Percentiles rank a stretch among this genome's conserved stretches.
phyloP scores from a whole-genome alignment of 192 early-diverging fungal genomes.

The Funneliformis geosporum region DNA sequence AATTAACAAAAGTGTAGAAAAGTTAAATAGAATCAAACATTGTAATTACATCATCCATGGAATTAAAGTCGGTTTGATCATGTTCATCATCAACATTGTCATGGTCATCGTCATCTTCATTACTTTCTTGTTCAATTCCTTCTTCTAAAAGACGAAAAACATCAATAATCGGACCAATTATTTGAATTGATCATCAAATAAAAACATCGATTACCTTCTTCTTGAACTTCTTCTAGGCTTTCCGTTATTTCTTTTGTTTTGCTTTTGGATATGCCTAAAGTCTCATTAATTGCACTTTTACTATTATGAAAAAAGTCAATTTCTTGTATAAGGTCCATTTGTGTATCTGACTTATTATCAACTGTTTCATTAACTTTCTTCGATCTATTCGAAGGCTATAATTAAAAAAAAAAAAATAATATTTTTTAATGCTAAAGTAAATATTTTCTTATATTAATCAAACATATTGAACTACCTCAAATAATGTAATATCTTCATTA shows the following conservation, averaged over 20 bases:
- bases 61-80: background rate
- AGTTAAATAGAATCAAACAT: background rate
- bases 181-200: background rate
- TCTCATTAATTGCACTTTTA: constrained; percentile 36
- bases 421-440: background rate
- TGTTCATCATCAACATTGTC: constrained; percentile 30
- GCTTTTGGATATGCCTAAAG: constrained; percentile 10
- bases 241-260: constrained; percentile 37
- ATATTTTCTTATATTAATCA: background rate
- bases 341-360: constrained; percentile 31
- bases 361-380: constrained; percentile 14
- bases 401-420: background rate
- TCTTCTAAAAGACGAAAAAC: constrained; percentile 6
- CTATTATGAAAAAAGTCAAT: constrained; percentile 52
- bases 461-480: constrained; percentile 56
- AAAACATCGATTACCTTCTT: background rate
- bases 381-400: background rate
- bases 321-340: constrained; percentile 39
- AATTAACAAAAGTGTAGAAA: background rate
- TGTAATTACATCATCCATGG: background rate
- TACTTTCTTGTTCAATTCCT: constrained; percentile 16
- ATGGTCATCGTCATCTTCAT: constrained; percentile 17
- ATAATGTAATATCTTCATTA: constrained; percentile 76
- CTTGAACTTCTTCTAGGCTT: constrained; percentile 13
- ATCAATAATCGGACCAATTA: background rate